These are phyloP conservation scores for Cicer arietinum DNA, from an alignment of 306 rosid species.

Conservation along the genomic window DNA sequence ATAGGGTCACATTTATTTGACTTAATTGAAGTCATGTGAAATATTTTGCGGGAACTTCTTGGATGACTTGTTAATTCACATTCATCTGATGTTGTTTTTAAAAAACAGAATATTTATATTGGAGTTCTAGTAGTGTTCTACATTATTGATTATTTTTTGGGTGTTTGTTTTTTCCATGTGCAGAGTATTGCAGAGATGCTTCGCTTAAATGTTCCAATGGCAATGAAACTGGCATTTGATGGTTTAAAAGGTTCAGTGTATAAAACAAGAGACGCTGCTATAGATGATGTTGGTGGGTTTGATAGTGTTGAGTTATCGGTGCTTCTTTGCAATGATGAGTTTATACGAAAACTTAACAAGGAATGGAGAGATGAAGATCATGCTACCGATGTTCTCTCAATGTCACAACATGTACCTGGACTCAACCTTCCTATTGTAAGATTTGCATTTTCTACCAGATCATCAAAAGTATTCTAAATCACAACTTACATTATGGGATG, in stretches of 20 bases:
- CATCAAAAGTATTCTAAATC: conserved; percentile 16
- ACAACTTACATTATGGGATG: conserved; percentile 4
- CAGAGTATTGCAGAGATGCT: conserved; percentile 84
- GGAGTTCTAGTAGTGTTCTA: conserved; percentile 7
- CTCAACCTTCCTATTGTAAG: conserved; percentile 83
- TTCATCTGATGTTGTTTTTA: conserved; percentile 1
- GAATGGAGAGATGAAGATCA: conserved; percentile 96
- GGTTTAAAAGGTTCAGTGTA: conserved; percentile 65
- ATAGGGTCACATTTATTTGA: conserved; percentile 1
- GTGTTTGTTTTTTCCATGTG: conserved; percentile 39
- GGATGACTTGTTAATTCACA: not conserved
- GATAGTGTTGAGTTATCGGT: conserved; percentile 78
- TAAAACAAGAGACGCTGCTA: conserved; percentile 73
- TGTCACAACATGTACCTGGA: conserved; percentile 80
- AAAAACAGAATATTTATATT: conserved; percentile 12
- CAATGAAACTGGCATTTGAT: conserved; percentile 78
- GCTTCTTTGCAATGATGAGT: conserved; percentile 81
- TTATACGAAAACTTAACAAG: conserved; percentile 79
- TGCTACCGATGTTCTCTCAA: conserved; percentile 84
- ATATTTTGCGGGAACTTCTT: not conserved
- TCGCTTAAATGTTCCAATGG: conserved; percentile 73
- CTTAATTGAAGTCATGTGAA: not conserved
- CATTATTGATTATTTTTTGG: conserved; percentile 30
- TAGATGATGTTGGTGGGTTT: conserved; percentile 71
- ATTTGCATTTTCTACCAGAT: conserved; percentile 36